Evolutionary conservation across 768 basidiomycete genomes (phyloP).

Genomic region (Amanita rimosa): DNA sequence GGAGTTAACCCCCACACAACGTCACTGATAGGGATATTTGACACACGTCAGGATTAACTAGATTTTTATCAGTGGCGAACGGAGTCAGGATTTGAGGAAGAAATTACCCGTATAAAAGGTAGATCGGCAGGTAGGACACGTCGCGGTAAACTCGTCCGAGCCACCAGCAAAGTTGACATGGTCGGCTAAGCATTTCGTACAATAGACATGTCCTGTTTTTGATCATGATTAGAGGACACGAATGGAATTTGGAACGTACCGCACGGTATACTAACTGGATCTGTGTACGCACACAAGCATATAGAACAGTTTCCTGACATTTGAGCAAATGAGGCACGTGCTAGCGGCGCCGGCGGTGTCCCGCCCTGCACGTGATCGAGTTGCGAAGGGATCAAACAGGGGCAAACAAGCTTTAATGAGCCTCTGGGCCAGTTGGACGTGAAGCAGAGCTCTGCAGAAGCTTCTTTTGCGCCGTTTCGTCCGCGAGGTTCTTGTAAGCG

Average conservation of each 20-base stretch:
- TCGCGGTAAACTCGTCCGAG: conserved; percentile 21
- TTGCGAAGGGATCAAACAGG: not conserved
- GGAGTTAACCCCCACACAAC: not conserved
- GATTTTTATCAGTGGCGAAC: conserved; percentile 12
- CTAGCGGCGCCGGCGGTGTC: too few species aligned
- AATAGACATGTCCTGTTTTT: conserved; percentile 49
- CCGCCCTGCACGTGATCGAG: not conserved
- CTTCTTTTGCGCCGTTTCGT: not conserved
- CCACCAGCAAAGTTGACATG: conserved; percentile 24
- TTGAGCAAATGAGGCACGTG: too few species aligned
- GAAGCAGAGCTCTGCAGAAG: conserved; percentile 1
- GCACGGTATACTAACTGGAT: conserved; percentile 51
- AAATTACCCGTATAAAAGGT: conserved; percentile 40
- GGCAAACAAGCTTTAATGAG: conserved; percentile 4
- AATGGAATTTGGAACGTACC: conserved; percentile 26
- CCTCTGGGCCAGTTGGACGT: conserved; percentile 3
- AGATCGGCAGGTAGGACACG: conserved; percentile 50
- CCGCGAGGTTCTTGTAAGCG: not conserved
- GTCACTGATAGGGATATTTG: not conserved
- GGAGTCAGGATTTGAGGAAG: conserved; percentile 7
- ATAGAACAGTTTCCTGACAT: conserved; percentile 33
- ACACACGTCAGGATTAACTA: conserved; percentile 20
- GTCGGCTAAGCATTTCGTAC: conserved; percentile 40
- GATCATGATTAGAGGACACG: conserved; percentile 4
- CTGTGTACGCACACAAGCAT: conserved; percentile 38